These are phyloP conservation scores for Talaromyces sp. DNA, from an alignment of 2,329 filamentous ascomycete genomes.

Conservation along the genomic window DNA sequence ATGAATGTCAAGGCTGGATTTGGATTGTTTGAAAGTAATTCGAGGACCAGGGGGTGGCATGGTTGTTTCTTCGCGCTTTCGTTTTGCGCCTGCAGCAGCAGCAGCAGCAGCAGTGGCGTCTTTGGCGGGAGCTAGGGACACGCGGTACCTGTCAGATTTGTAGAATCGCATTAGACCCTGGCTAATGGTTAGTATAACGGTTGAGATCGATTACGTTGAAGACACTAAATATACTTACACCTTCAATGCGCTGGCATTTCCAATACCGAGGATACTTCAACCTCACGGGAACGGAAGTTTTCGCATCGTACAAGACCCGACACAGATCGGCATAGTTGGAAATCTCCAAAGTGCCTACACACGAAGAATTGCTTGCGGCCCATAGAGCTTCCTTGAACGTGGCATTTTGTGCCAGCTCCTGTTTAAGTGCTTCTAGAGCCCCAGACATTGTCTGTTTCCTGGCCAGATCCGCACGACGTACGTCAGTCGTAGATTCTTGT, in stretches of 20 bases:
- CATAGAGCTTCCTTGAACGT: slow-evolving; percentile 52
- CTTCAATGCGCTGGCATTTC: slow-evolving; percentile 49
- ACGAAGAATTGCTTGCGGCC: slow-evolving; percentile 51
- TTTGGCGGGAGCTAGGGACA: slow-evolving; percentile 30
- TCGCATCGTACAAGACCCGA: slow-evolving; percentile 50
- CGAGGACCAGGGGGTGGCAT: slow-evolving; percentile 32
- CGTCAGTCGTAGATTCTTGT: slow-evolving; percentile 48
- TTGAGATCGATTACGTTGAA: neutral
- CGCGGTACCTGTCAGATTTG: slow-evolving; percentile 35
- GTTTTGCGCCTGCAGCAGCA: slow-evolving; percentile 23
- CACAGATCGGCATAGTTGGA: slow-evolving; percentile 55
- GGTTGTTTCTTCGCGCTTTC: slow-evolving; percentile 37
- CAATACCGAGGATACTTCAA: slow-evolving; percentile 55
- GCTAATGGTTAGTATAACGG: slow-evolving; percentile 1
- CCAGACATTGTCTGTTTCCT: slow-evolving; percentile 55
- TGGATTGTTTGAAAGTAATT: slow-evolving; percentile 41
- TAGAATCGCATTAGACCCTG: slow-evolving; percentile 43
- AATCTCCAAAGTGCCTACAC: slow-evolving; percentile 50
- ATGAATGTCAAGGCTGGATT: slow-evolving; percentile 29
- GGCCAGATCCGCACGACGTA: slow-evolving; percentile 50
- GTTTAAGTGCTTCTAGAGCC: slow-evolving; percentile 53
- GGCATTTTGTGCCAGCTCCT: slow-evolving; percentile 46
- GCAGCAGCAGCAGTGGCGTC: slow-evolving; percentile 18
- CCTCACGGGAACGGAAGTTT: slow-evolving; percentile 46
- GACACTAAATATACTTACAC: slow-evolving; percentile 30